These are phyloP conservation scores for Pythium dissotocum DNA, from an alignment of 352 stramenopile species.

Conservation along the genomic window DNA sequence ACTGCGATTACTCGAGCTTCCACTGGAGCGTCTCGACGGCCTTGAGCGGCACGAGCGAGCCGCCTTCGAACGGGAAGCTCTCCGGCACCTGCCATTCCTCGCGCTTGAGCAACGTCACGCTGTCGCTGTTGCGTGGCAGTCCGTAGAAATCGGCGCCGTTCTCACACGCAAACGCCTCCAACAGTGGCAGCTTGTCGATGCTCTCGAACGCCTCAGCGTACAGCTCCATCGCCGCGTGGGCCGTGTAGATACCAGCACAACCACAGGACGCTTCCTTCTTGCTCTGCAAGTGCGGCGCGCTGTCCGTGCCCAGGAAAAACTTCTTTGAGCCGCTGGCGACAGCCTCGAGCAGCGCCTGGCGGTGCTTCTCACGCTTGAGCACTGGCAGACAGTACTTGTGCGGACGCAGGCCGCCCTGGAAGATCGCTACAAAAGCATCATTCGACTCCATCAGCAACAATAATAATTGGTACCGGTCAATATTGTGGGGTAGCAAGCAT, in stretches of 20 bases:
- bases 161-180: slow-evolving; percentile 95
- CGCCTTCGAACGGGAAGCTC: slow-evolving; percentile 90
- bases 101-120: slow-evolving; percentile 86
- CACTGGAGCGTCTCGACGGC: slow-evolving; percentile 92
- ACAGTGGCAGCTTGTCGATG: slow-evolving; percentile 89
- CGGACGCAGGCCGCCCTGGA: slow-evolving; percentile 94
- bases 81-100: slow-evolving; percentile 90
- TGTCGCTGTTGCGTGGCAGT: slow-evolving; percentile 86
- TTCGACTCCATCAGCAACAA: slow-evolving; percentile 2
- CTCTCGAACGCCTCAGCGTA: slow-evolving; percentile 98
- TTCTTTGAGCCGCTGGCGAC: slow-evolving; percentile 92
- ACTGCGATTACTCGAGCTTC: slow-evolving; percentile 60
- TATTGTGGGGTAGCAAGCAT: neutral
- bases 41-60: slow-evolving; percentile 90
- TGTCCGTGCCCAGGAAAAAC: slow-evolving; percentile 99
- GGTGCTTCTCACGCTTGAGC: slow-evolving; percentile 95
- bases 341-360: slow-evolving; percentile 89
- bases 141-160: slow-evolving; percentile 97
- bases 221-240: slow-evolving; percentile 95
- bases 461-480: neutral
- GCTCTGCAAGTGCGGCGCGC: slow-evolving; percentile 91
- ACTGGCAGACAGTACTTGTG: slow-evolving; percentile 99
- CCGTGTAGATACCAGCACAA: slow-evolving; percentile 97
- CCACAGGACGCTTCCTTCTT: slow-evolving; percentile 92
- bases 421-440: slow-evolving; percentile 48